Conservation (phyloP, 805 yeast genomes). For the Pichia eremophila region DNA sequence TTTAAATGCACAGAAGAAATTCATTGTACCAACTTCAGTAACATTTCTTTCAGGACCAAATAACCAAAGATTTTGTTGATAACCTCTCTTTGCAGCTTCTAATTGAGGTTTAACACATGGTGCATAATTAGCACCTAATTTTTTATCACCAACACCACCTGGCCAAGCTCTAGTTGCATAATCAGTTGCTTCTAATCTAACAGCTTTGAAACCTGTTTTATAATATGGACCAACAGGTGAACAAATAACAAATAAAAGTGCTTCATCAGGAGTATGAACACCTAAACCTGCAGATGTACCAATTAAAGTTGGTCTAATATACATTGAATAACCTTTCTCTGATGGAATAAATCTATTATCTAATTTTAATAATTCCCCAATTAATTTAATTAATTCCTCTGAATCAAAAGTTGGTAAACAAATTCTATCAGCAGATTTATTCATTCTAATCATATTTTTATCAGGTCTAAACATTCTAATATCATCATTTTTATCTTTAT, state of each 20-base stretch:
- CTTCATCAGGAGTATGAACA: slow-evolving; percentile 72
- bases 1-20: slow-evolving; percentile 80
- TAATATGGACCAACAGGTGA: slow-evolving; percentile 98
- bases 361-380: slow-evolving; percentile 64
- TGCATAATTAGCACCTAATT: slow-evolving; percentile 96
- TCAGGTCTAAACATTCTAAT: slow-evolving; percentile 85
- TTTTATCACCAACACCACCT: slow-evolving; percentile 94
- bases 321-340: slow-evolving; percentile 82
- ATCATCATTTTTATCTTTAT: slow-evolving; percentile 52
- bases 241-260: slow-evolving; percentile 76
- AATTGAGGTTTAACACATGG: slow-evolving; percentile 88
- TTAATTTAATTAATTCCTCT: slow-evolving; percentile 64
- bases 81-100: slow-evolving; percentile 86
- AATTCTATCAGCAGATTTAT: slow-evolving; percentile 78
- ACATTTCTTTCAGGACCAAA: slow-evolving; percentile 81
- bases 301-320: slow-evolving; percentile 89
- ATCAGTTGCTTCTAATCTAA: slow-evolving; percentile 87
- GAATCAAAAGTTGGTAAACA: slow-evolving; percentile 81
- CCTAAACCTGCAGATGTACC: slow-evolving; percentile 90
- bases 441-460: slow-evolving; percentile 87
- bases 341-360: slow-evolving; percentile 77
- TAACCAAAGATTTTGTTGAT: slow-evolving; percentile 93
- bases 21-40: slow-evolving; percentile 98
- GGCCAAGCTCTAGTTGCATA: slow-evolving; percentile 99
- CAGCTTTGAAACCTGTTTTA: slow-evolving; percentile 93